A percentile compares a stretch with the other conserved stretches of the same genome.
Conservation (phyloP, 177 flowering plant genomes). For the Telopea speciosissima region DNA sequence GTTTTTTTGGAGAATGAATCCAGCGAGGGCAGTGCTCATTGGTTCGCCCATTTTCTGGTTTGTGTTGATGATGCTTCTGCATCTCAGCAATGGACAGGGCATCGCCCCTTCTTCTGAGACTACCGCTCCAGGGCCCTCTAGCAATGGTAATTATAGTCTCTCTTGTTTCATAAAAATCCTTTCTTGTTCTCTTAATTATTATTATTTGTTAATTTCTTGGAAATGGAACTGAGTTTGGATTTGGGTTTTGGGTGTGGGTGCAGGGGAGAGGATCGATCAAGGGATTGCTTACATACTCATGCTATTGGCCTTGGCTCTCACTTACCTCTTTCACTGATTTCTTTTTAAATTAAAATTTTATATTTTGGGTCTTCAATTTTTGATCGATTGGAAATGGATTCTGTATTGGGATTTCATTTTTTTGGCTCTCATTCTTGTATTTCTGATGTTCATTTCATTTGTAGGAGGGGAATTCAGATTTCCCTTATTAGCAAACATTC, state of each 20-base stretch:
- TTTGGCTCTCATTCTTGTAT: no score
- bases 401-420: no score
- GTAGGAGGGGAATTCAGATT: no score
- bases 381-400: no score
- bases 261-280: constrained; percentile 14
- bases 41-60: constrained; percentile 17
- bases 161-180: no score
- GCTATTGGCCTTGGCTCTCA: constrained; percentile 16
- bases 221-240: not conserved
- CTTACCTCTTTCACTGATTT: constrained; percentile 15
- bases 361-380: no score
- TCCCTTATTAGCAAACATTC: no score
- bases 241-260: not conserved
- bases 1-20: constrained; percentile 19
- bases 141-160: constrained; percentile 24
- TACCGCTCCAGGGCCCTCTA: constrained; percentile 20
- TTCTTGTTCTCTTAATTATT: not conserved
- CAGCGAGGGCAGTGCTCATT: constrained; percentile 9
- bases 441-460: no score
- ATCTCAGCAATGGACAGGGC: constrained; percentile 25
- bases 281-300: constrained; percentile 17
- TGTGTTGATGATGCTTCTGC: constrained; percentile 25
- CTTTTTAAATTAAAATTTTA: no score
- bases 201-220: not conserved
- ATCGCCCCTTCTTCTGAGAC: constrained; percentile 36